Evolutionary conservation across 2,329 filamentous ascomycete genomes (phyloP), one percentile per base, ranked within the genome.

Genomic region (Aulographum hederae): DNA sequence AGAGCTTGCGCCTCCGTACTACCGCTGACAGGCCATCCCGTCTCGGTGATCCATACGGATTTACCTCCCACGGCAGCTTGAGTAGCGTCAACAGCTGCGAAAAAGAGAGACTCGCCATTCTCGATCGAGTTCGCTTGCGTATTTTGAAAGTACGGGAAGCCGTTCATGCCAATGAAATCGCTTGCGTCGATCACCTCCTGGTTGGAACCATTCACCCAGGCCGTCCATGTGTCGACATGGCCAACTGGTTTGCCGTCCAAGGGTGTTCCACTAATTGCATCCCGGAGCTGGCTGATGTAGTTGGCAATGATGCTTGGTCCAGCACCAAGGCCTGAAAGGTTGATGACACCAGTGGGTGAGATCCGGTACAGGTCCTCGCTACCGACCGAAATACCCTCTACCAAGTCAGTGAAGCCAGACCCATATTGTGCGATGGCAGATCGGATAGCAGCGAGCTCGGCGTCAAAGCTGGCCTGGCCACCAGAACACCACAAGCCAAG

Each of bases 221-320:
- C 51, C n/a, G 75, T 81, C 81, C 81, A 92, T 32, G 84, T 91
- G 50, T 92, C 84, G 48, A 92, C 82, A 54, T 92, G 84, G 32
- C 82, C 82, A 37, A 92, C 61, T 13, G 69, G 61, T 28, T 60
- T 65, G 16, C 56, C 54, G 23, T 63, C 56, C 16, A 78, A 58
- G 30, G 57, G 47, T 11, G 78, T 82, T 37, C 67, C 68, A 18
- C 65, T 47, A 46, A 91, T 68, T 38, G 68, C 61, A 18, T 60
- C 52, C 39, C 73, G 70, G 37, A 79, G 72, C 48, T 77, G 60
- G 36, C 63, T 53, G 60, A 92, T 81, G 57, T 84, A 89, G 35
- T 57, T 52, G 44, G 71, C 65, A 25, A 92, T 58, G 8, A 59
- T 61, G 25, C 61, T 57, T 4, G 81, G 76, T 30, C 64, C 53